Base-by-base conservation (phyloP, 2,329 filamentous ascomycete species). In the Dothidotthia symphoricarpi region DNA sequence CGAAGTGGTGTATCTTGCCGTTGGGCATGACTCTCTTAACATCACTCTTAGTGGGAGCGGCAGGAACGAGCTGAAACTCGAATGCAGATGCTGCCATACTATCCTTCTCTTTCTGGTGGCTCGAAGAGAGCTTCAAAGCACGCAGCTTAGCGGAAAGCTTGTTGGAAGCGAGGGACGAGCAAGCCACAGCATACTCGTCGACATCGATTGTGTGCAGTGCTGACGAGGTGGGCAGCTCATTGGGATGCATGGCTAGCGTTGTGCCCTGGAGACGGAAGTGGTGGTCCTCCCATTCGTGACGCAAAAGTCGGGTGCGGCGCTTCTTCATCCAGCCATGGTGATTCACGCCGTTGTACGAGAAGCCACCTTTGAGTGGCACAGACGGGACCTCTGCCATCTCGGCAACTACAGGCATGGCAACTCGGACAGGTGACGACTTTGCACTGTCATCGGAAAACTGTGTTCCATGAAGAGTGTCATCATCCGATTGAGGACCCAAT, bases 261-360 rank as follows among this genome's bases (percentile, higher is more conserved):
- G 73, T 75, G 50, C 72, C 74, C 31, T 83, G 82, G 47, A 96
- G 83, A 16, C 87, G 88, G 66, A 93, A 94, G 72, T 91, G 93
- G 53, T 88, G 85, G 64, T 94, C 87, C 59, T 89, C 82, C 90
- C 90, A 96, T 71, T 96, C 90, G 66, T 95, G 87, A 28, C 88
- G 86, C 44, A 95, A 79, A 74, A 95, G 82, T 59, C 82, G 83
- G 24, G 85, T 94, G 72, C 88, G 88, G 61, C 91, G 87, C 75
- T 95, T 95, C 75, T 88, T 90, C 82, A 98, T 95, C 68, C 83
- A 89, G 1, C 93, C 93, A 33, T 86, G 80, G 67, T 90, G 87
- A 24, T 80, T 79, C 47, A 85, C 69, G 39, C 81, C 80, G 16
- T 62, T 56, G 49, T 69, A 69, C 19, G 47, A 39, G 34, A 64